These are phyloP conservation scores for Babesia ovis DNA, from an alignment of 169 alveolate genomes.

Conservation along the genomic window DNA sequence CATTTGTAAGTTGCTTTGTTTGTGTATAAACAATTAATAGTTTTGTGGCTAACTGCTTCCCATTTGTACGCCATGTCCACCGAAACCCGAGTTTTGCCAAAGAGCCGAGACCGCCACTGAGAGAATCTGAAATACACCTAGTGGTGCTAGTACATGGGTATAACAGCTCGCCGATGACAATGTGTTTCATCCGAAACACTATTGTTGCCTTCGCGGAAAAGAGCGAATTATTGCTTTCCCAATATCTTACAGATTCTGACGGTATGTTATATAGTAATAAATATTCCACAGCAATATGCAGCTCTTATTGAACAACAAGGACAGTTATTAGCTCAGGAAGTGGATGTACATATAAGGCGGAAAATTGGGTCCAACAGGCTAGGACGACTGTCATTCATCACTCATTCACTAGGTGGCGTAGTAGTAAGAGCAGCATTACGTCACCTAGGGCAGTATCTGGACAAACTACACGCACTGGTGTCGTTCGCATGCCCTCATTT, in stretches of 20 bases:
- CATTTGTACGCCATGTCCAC: conserved; percentile 2
- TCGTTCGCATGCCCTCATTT: conserved; percentile 25
- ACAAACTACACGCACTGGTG: conserved; percentile 12
- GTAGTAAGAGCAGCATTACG: conserved; percentile 39
- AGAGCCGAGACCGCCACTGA: neutral
- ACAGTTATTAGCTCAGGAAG: conserved; percentile 7
- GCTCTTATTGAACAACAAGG: conserved; percentile 19
- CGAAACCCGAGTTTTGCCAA: neutral
- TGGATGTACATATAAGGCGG: conserved; percentile 17
- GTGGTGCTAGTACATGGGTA: conserved; percentile 48
- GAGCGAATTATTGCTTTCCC: conserved; percentile 1
- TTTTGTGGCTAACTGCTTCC: conserved; percentile 33
- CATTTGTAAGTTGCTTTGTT: conserved; percentile 14
- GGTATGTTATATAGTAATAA: neutral
- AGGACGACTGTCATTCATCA: conserved; percentile 8
- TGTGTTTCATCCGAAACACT: conserved; percentile 2
- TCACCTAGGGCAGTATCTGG: conserved; percentile 5
- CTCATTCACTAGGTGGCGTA: conserved; percentile 46
- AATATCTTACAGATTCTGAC: conserved; percentile 13
- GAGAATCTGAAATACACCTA: neutral
- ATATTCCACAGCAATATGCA: neutral
- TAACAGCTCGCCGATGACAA: conserved; percentile 18
- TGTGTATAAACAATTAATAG: neutral
- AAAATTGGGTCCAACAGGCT: neutral
- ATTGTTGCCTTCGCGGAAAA: conserved; percentile 4